Base-by-base conservation (phyloP, 177 flowering plant species). In the Telopea speciosissima region DNA sequence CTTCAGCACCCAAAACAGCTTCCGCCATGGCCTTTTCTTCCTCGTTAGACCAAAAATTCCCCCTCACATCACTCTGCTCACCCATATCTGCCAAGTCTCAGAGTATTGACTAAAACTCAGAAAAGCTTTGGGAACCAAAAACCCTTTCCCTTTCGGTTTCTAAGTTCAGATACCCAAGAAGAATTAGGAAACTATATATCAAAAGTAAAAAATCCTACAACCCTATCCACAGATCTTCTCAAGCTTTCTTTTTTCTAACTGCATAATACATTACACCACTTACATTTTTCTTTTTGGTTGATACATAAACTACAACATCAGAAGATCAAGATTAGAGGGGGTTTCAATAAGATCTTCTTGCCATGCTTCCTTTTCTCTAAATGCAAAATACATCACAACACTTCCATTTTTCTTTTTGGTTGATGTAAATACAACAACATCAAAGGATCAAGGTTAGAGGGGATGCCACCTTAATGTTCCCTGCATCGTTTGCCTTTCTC, bases 21-120 rank as follows among this genome's bases (percentile, higher is more conserved):
- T 90, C 92, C 61, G 84, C 77, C 84, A 84, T 63, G 24, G 81
- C 84, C 78, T 80, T 85, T 1, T 90, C 94, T 66, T 85, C 87
- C 23, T 87, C 88, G 31, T 73, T 85, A 42, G 54, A 69, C 88
- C 84, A 82, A 64, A 83, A 82, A 31, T 80, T 85, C 42, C 74
- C 86, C 67, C 76, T 86, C 90, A 83, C 87, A 49, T 12, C 60
- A 72, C 72, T 72, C 62, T 49, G 22, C n/a, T 58, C 19, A 7
- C 61, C 22, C 61, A 58, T n/a, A 19, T 52, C 58, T 52, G n/a
- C n/a, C 5, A 19, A 52, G n/a, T 10, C n/a, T n/a, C 1, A 19
- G 23, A 58, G 1, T 5, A 17, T n/a, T n/a, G 14, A n/a, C 61
- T 58, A 7, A 58, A 21, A 17, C 9, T n/a, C 23, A 19, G n/a